Evolutionary conservation across 768 basidiomycete genomes (phyloP), one percentile per base, ranked within the genome.

Genomic region (Suillus subluteus): DNA sequence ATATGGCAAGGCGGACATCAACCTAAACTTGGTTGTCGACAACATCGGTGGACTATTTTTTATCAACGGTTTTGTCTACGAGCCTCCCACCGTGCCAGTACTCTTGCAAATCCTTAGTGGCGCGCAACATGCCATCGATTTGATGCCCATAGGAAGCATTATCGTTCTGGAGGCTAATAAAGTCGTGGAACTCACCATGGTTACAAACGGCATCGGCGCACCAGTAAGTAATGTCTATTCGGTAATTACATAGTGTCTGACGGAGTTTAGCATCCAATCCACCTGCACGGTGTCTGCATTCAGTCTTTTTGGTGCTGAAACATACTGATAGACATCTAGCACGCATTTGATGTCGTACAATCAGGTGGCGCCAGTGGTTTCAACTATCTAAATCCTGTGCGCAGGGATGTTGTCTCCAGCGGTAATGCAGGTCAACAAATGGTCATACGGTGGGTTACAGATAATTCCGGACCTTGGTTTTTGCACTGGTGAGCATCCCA

Each of bases 381-480:
- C 56, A 82, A 82, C 71, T 81, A 76, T 62, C 38, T 66, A 6
- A 80, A 82, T 58, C 80, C 81, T 1, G 74, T 80, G n/a, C 73
- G 71, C 50, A 72, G 80, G n/a, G 81, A 81, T 37, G 71, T 74
- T 1, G 65, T 62, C 16, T 72, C 72, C 6, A 54, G 70, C 44
- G 74, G 75, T 11, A 71, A 65, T 56, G 65, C 62, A 23, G 74
- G 84, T 70, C 69, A 84, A 77, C 73, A 82, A 72, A 81, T 84
- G 54, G 80, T 83, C 9, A 76, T 91, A 43, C 83, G 88, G 52
- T 90, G 85, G 74, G 75, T 79, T 23, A 88, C 88, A 3, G 86
- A 91, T 69, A 91, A 91, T 73, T 78, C 87, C 1, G 89, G 90
- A 7, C 82, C 85, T 12, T 88, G 87, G 84, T 77, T 83, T 68